Evolutionary conservation across 345 rosid species (phyloP), one percentile per base, ranked within the genome.

Genomic region (Dimocarpus longan): DNA sequence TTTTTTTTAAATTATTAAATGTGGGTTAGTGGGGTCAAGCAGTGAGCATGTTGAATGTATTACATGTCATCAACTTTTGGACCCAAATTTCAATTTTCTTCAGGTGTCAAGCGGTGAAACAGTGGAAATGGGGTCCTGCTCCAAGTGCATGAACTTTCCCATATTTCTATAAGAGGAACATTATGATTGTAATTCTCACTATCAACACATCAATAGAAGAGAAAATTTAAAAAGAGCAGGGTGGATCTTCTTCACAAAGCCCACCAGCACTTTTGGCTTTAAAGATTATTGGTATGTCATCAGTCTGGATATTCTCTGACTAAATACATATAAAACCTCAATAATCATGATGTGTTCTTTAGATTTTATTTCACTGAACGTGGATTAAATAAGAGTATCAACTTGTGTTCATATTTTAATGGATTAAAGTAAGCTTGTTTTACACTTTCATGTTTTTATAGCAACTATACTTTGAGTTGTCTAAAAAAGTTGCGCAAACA

Each of bases 111-210:
- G 52, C 50, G 22, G 19, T 67, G 63, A 73, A 10, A 59, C n/a
- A 39, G 13, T 56, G 28, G 18, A 0, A 39, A 59, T 10, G 13
- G 72, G 70, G 54, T 54, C 13, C 48, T 64, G 71, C 26, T 21
- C 0, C 26, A 63, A 22, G 12, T 16, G 21, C 21, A 12, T 68
- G 22, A 74, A 76, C 84, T 82, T 80, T 78, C 79, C 48, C 82
- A 5, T 68, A 52, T 82, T 78, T 79, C 84, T 28, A 71, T 68
- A n/a, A 77, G 44, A 52, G 56, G 59, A 54, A 5, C 76, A 78
- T 71, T 64, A 77, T 82, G 76, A 71, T 80, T 78, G 46, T 59
- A 75, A 70, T 74, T 28, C 73, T 64, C 48, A 19, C 46, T 48
- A 16, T 50, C 46, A 12, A 16, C 10, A 13, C 37, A 32, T 65